Percentiles rank a stretch among this genome's conserved stretches.
Evolutionary conservation across 73 alveolate species (phyloP).

Genomic region (Paramecium biaurelia): DNA sequence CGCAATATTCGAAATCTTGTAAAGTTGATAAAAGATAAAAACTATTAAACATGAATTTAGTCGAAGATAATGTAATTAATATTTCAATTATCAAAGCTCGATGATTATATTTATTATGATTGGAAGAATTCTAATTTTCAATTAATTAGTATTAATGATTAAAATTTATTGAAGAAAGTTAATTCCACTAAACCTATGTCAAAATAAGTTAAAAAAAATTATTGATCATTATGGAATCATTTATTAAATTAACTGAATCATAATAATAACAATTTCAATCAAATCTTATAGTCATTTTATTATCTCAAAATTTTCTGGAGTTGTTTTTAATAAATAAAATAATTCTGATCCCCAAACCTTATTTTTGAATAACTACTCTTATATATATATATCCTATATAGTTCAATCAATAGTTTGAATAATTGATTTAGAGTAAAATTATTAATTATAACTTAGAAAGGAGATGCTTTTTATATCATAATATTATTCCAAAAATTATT

Average conservation of each 20-base stretch:
- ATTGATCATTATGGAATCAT: neutral
- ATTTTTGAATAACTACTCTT: too few relatives aligned
- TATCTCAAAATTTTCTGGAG: neutral
- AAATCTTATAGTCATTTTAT: neutral
- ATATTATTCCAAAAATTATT: too few relatives aligned
- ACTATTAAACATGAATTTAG: neutral
- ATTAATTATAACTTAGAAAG: too few relatives aligned
- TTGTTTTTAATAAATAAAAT: too few relatives aligned
- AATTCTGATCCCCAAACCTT: too few relatives aligned
- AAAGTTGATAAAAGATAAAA: neutral
- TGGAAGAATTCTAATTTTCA: neutral
- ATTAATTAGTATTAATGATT: neutral
- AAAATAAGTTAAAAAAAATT: neutral
- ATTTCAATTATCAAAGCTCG: neutral
- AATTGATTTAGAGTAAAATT: neutral
- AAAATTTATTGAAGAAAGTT: neutral
- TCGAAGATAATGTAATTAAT: neutral
- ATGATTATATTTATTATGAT: neutral
- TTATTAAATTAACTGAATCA: neutral
- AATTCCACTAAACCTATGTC: neutral
- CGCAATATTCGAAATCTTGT: neutral
- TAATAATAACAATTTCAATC: neutral
- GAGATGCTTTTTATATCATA: too few relatives aligned
- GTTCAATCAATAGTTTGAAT: too few relatives aligned
- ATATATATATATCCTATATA: neutral